These are phyloP conservation scores for Pelargonium australe DNA, from an alignment of 441 rosid species.

Conservation along the genomic window DNA sequence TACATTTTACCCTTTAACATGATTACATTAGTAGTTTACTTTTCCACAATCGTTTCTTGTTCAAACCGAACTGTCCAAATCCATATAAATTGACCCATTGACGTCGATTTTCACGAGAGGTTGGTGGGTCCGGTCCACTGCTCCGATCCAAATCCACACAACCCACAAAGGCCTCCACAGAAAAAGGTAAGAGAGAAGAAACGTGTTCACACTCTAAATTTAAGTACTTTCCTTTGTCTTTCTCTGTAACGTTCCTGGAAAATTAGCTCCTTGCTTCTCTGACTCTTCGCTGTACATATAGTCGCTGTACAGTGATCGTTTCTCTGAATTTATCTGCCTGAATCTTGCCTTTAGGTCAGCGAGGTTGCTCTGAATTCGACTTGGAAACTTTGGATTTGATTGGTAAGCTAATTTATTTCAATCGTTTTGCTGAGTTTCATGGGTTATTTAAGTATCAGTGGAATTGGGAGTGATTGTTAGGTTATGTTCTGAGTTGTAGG, in stretches of 20 bases:
- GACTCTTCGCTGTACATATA: background rate
- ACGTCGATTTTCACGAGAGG: no score
- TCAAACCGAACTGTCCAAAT: no score
- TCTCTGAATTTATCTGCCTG: background rate
- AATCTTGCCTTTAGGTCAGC: background rate
- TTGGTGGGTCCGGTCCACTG: no score
- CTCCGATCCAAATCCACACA: no score
- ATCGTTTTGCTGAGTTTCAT: no score
- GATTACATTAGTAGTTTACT: no score
- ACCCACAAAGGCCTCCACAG: no score
- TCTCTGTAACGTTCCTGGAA: conserved; percentile 3
- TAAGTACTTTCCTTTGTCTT: background rate
- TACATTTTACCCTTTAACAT: no score
- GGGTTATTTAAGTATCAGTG: background rate
- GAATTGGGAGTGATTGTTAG: background rate
- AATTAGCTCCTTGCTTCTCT: background rate
- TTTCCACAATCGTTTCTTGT: no score
- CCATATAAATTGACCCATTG: no score
- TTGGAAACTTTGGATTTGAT: background rate
- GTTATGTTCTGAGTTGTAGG: background rate
- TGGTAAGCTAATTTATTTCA: background rate
- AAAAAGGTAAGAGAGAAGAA: no score
- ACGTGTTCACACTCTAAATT: background rate
- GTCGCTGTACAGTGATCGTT: background rate
- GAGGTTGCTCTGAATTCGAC: background rate